phyloP scores from a whole-genome alignment of 2,329 filamentous ascomycete species.

The Calonectria hawksworthii region DNA sequence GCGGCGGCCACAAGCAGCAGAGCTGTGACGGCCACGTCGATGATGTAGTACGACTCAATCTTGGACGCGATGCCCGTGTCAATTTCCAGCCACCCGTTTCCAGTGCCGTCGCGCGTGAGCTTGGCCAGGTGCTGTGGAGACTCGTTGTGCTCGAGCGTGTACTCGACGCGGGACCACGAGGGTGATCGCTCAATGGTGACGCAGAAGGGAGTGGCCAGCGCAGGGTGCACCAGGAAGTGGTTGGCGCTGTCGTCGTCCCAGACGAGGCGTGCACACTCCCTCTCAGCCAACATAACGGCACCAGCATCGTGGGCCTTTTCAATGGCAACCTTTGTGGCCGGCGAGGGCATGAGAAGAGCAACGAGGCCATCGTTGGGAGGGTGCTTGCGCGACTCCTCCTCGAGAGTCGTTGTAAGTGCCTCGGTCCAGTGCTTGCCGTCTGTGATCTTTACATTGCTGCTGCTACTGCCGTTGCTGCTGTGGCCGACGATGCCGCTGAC shows the following conservation, averaged over 20 bases:
- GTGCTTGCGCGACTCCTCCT: constrained; percentile 66
- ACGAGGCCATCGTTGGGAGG: constrained; percentile 74
- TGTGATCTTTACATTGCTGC: constrained; percentile 45
- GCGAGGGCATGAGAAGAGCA: constrained; percentile 76
- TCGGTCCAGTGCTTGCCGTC: constrained; percentile 69
- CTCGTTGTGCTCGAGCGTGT: constrained; percentile 76
- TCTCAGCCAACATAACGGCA: constrained; percentile 73
- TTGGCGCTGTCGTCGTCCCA: constrained; percentile 74
- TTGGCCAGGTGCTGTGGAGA: constrained; percentile 72
- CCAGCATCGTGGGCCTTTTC: constrained; percentile 71
- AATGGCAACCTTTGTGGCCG: constrained; percentile 73
- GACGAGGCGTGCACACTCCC: constrained; percentile 79
- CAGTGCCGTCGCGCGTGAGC: constrained; percentile 71
- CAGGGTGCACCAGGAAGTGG: constrained; percentile 75
- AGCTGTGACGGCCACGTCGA: constrained; percentile 73
- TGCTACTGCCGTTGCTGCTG: constrained; percentile 35
- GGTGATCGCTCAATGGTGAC: constrained; percentile 70
- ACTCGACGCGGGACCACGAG: constrained; percentile 73
- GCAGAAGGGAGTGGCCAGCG: constrained; percentile 74
- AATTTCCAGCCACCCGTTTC: constrained; percentile 71
- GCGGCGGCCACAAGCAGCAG: constrained; percentile 70
- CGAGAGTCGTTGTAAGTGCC: constrained; percentile 70
- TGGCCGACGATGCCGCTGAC: constrained; percentile 51
- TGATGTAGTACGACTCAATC: constrained; percentile 72
- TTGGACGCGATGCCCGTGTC: constrained; percentile 72